Conservation (phyloP, 257 asterid species). For the Cordia subcordata region DNA sequence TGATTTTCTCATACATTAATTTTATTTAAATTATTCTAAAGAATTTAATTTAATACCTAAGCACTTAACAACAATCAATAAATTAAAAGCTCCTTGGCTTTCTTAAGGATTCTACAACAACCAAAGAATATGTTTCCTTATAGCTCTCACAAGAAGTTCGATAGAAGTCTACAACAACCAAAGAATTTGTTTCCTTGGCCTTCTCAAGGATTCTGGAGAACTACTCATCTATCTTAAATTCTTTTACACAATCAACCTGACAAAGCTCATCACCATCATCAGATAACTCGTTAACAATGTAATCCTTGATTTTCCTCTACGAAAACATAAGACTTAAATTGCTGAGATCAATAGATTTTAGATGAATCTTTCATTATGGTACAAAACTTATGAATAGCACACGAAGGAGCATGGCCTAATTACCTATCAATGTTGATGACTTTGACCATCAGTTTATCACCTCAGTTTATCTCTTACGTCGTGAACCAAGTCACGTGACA, state of each 20-base stretch:
- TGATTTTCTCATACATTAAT: too few relatives aligned
- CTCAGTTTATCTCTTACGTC: slow-evolving; percentile 76
- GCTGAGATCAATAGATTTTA: background rate
- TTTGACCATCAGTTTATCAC: slow-evolving; percentile 80
- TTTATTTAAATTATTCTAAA: too few relatives aligned
- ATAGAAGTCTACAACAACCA: slow-evolving; percentile 90
- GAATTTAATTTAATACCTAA: too few relatives aligned
- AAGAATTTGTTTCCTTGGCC: slow-evolving; percentile 49
- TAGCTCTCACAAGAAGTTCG: slow-evolving; percentile 97
- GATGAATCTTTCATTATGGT: too few relatives aligned
- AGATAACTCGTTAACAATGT: slow-evolving; percentile 58
- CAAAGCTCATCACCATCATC: slow-evolving; percentile 71
- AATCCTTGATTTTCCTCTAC: slow-evolving; percentile 69
- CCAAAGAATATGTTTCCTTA: too few relatives aligned
- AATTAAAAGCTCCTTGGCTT: too few relatives aligned
- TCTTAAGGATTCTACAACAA: too few relatives aligned
- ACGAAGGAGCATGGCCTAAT: slow-evolving; percentile 14
- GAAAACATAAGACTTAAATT: background rate
- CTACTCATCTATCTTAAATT: slow-evolving; percentile 76
- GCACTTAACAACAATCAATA: too few relatives aligned
- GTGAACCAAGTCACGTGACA: slow-evolving; percentile 95
- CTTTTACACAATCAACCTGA: slow-evolving; percentile 92
- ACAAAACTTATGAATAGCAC: background rate
- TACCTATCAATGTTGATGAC: slow-evolving; percentile 72
- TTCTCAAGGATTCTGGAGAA: slow-evolving; percentile 53